phyloP scores from a whole-genome alignment of 2,329 filamentous ascomycete genomes.

The Microdochium paspali region DNA sequence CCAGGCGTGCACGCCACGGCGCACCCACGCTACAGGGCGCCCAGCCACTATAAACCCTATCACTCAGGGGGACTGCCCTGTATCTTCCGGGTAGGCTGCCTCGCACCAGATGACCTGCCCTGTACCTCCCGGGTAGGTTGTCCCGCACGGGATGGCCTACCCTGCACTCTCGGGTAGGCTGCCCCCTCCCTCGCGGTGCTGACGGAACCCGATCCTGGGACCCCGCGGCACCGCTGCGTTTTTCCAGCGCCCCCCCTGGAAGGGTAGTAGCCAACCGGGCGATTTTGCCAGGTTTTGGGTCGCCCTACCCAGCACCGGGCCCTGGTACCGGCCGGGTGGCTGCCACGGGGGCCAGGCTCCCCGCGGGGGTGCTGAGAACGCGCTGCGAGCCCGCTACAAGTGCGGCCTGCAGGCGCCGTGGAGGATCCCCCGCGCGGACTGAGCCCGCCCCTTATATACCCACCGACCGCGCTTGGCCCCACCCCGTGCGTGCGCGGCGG shows the following conservation, averaged over 20 bases:
- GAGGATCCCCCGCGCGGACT: background rate
- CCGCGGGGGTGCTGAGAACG: background rate
- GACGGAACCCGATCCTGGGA: background rate
- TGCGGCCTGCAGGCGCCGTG: background rate
- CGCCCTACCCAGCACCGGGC: background rate
- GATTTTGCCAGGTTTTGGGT: background rate
- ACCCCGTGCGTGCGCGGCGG: background rate
- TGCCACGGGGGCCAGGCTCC: background rate
- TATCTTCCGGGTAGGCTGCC: too few species aligned
- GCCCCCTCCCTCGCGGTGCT: background rate
- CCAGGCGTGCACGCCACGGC: too few species aligned
- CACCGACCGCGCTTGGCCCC: background rate
- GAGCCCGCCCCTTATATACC: background rate
- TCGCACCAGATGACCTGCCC: too few species aligned
- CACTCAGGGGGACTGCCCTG: too few species aligned
- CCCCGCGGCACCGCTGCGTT: background rate
- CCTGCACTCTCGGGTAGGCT: background rate
- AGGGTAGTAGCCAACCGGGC: background rate
- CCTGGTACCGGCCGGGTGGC: background rate
- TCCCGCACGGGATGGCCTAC: background rate
- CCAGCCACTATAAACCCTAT: too few species aligned
- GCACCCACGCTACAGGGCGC: too few species aligned
- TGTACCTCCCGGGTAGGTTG: too few species aligned
- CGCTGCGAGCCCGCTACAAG: background rate
- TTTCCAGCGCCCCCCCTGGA: background rate